Evolutionary conservation across 805 yeast species (phyloP).

Genomic region (Pichia cephalocereana): DNA sequence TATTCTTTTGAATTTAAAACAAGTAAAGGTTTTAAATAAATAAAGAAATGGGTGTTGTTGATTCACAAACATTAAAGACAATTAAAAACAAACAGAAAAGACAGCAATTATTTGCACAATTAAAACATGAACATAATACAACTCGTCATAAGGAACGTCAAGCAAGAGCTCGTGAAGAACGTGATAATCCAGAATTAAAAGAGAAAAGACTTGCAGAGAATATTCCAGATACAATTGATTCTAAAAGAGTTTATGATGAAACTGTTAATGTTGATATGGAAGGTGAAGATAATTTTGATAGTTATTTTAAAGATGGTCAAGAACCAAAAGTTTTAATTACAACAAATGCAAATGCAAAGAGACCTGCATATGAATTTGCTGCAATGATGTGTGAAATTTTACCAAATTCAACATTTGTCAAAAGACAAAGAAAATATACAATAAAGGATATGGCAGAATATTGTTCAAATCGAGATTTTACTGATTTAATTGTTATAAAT

Average conservation of each 20-base stretch:
- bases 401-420: slow-evolving; percentile 80
- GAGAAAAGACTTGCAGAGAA: slow-evolving; percentile 72
- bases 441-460: slow-evolving; percentile 82
- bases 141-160: slow-evolving; percentile 67
- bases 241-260: slow-evolving; percentile 79
- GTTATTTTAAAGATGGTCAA: slow-evolving; percentile 39
- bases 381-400: slow-evolving; percentile 74
- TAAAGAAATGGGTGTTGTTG: too few relatives aligned
- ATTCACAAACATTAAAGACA: slow-evolving; percentile 26
- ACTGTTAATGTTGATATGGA: slow-evolving; percentile 54
- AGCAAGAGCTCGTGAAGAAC: slow-evolving; percentile 83
- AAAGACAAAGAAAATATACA: slow-evolving; percentile 74
- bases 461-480: slow-evolving; percentile 75
- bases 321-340: slow-evolving; percentile 87
- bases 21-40: too few relatives aligned
- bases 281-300: slow-evolving; percentile 57
- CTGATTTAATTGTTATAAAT: slow-evolving; percentile 81
- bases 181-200: slow-evolving; percentile 70
- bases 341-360: slow-evolving; percentile 79
- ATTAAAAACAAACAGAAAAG: slow-evolving; percentile 74
- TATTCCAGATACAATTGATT: slow-evolving; percentile 75
- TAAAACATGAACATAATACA: slow-evolving; percentile 68
- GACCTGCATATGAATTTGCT: slow-evolving; percentile 84
- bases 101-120: slow-evolving; percentile 63
- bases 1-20: background rate